A percentile compares a stretch with the other conserved stretches of the same genome.
Conservation (phyloP, 2,329 filamentous ascomycete genomes). For the Cladosporium sphaerospermum region DNA sequence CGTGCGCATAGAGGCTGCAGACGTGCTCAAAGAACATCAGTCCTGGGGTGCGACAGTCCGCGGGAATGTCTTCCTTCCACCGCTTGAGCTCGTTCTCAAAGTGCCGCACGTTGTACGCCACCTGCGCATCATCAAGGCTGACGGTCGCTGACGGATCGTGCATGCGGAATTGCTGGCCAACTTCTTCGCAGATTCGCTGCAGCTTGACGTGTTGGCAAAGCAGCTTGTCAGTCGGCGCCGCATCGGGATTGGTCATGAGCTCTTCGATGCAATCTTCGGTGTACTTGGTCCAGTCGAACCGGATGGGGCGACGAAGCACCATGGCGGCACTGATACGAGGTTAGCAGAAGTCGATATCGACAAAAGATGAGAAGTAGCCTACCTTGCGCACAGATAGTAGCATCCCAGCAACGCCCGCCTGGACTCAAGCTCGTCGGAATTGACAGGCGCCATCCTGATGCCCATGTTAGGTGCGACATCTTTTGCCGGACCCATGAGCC, state of each 20-base stretch:
- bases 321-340: conserved; percentile 45
- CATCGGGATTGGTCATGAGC: conserved; percentile 50
- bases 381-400: conserved; percentile 56
- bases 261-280: conserved; percentile 57
- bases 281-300: conserved; percentile 56
- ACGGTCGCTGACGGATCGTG: conserved; percentile 45
- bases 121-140: conserved; percentile 49
- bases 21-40: conserved; percentile 43
- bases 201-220: conserved; percentile 54
- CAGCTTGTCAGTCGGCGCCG: conserved; percentile 50
- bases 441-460: conserved; percentile 25
- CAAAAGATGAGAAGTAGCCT: conserved; percentile 17
- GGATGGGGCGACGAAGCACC: conserved; percentile 52
- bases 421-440: conserved; percentile 50
- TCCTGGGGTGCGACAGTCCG: conserved; percentile 31
- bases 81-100: conserved; percentile 49
- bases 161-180: conserved; percentile 52
- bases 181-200: conserved; percentile 52
- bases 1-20: conserved; percentile 44
- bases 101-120: conserved; percentile 49
- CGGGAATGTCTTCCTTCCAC: conserved; percentile 40
- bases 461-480: conserved; percentile 25
- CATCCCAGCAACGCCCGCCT: conserved; percentile 55
- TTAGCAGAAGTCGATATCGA: conserved; percentile 9
- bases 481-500: conserved; percentile 29